phyloP scores from a whole-genome alignment of 1,284 basidiomycete species.

The Neolentinus lepideus region DNA sequence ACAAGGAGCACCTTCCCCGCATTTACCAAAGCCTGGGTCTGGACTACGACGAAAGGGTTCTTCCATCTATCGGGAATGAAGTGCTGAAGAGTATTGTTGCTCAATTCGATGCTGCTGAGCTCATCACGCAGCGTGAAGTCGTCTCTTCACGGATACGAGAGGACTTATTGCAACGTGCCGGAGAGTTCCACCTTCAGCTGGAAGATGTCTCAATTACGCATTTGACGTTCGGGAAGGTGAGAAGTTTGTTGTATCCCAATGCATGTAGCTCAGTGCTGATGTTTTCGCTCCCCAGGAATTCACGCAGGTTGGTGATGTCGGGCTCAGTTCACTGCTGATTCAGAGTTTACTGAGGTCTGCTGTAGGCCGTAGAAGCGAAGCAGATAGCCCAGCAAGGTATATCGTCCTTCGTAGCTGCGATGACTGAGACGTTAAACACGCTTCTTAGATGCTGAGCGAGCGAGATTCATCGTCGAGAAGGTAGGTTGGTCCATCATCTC shows the following conservation, averaged over 20 bases:
- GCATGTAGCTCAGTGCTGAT: background rate
- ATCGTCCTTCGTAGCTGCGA: slow-evolving; percentile 10
- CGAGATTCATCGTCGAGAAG: slow-evolving; percentile 99
- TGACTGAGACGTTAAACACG: slow-evolving; percentile 1
- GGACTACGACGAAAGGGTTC: slow-evolving; percentile 96
- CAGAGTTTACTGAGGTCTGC: slow-evolving; percentile 10
- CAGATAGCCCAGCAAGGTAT: slow-evolving; percentile 92
- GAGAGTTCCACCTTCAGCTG: slow-evolving; percentile 93
- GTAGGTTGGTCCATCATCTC: slow-evolving; percentile 29
- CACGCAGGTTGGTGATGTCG: slow-evolving; percentile 43
- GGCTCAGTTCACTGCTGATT: background rate
- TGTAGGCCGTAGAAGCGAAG: slow-evolving; percentile 92
- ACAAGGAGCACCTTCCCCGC: slow-evolving; percentile 81
- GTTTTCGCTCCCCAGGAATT: slow-evolving; percentile 51
- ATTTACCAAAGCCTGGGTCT: slow-evolving; percentile 94
- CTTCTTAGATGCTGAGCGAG: slow-evolving; percentile 84
- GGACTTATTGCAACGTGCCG: slow-evolving; percentile 89
- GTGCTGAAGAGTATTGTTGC: slow-evolving; percentile 97
- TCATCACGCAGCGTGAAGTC: slow-evolving; percentile 86
- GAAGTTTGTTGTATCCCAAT: slow-evolving; percentile 11
- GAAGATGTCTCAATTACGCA: slow-evolving; percentile 98
- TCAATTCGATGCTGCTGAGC: slow-evolving; percentile 97
- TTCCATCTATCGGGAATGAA: slow-evolving; percentile 95
- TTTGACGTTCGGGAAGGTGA: slow-evolving; percentile 73
- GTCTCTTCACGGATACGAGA: slow-evolving; percentile 92